Conservation (phyloP, 768 basidiomycete genomes). For the Hericium erinaceus region DNA sequence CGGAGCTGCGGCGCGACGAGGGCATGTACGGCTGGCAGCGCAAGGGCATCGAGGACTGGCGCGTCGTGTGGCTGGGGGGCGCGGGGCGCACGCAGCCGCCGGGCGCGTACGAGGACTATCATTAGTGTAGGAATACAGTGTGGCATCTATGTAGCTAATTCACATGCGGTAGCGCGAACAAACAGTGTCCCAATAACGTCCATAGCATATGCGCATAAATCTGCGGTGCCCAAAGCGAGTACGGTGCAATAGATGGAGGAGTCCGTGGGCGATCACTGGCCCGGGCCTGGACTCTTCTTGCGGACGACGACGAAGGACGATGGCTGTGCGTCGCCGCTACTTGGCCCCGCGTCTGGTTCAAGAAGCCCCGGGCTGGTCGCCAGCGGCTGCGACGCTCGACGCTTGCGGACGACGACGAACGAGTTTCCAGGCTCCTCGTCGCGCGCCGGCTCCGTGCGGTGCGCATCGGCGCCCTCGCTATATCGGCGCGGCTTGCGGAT, state of each 20-base stretch:
- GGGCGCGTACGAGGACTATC: constrained; percentile 22
- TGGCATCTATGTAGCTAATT: background rate
- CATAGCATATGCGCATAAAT: background rate
- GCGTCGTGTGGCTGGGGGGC: constrained; percentile 79
- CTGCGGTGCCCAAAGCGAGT: background rate
- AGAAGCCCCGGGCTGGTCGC: background rate
- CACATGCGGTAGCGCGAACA: background rate
- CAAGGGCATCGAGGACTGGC: constrained; percentile 66
- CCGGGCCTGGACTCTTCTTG: constrained; percentile 17
- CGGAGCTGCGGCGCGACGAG: constrained; percentile 40
- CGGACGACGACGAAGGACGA: constrained; percentile 57
- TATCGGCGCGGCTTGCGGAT: constrained; percentile 12
- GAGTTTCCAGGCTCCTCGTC: constrained; percentile 20
- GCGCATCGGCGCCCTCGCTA: constrained; percentile 9
- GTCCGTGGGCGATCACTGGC: background rate
- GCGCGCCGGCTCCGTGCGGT: background rate
- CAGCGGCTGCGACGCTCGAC: constrained; percentile 3
- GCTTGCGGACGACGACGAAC: constrained; percentile 25
- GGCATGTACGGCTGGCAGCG: constrained; percentile 76
- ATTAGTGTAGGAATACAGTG: constrained; percentile 13
- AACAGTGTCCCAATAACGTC: background rate
- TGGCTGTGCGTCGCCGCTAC: background rate
- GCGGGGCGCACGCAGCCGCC: constrained; percentile 21
- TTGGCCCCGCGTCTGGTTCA: background rate
- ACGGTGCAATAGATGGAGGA: background rate